phyloP scores from a whole-genome alignment of 1,284 basidiomycete genomes.

The Trichosporon sp. region DNA sequence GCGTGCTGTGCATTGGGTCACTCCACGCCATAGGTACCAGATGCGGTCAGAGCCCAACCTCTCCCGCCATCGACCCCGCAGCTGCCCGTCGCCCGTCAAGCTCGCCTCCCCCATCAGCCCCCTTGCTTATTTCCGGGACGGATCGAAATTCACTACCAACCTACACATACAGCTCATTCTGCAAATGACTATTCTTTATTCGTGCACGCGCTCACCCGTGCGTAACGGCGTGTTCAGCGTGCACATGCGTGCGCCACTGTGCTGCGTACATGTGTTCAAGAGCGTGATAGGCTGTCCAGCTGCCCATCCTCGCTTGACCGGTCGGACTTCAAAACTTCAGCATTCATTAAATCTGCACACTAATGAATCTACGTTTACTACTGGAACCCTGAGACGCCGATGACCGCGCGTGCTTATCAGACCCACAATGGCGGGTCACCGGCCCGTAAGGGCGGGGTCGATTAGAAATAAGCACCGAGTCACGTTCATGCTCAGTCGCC shows the following conservation, averaged over 20 bases:
- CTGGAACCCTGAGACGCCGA: neutral
- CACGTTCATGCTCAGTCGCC: neutral
- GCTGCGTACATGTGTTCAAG: neutral
- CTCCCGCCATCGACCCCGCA: neutral
- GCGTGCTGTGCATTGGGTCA: neutral
- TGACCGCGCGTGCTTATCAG: neutral
- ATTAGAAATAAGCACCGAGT: neutral
- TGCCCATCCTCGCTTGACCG: neutral
- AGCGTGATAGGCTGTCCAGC: neutral
- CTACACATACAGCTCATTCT: neutral
- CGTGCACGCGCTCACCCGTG: neutral
- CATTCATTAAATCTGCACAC: neutral
- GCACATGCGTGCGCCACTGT: neutral
- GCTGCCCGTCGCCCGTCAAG: neutral
- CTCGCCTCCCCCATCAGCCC: neutral
- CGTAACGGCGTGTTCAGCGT: neutral
- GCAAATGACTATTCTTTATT: neutral
- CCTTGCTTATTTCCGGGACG: conserved; percentile 1
- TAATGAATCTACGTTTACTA: neutral
- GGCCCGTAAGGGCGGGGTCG: neutral
- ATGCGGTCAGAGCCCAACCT: neutral
- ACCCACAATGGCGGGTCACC: neutral
- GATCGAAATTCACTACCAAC: neutral
- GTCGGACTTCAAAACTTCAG: neutral
- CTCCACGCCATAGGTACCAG: neutral